Percentiles rank a stretch among this genome's conserved stretches.
Evolutionary conservation across 2,329 filamentous ascomycete genomes (phyloP).

Genomic region (Xylariaceae sp.): DNA sequence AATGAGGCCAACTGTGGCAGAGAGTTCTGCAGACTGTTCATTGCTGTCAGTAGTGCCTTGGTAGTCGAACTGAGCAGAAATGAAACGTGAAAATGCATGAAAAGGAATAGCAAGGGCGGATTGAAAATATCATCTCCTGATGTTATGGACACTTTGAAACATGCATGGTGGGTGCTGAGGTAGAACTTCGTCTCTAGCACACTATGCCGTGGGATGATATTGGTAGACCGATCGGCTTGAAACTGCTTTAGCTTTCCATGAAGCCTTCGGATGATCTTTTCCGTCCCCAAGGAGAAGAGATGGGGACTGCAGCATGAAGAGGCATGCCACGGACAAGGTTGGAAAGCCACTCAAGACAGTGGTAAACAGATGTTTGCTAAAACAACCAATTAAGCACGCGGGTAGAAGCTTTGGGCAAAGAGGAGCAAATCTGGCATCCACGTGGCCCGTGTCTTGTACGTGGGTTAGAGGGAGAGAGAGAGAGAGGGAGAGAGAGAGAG

Average conservation of each 20-base stretch:
- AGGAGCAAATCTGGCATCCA: not conserved
- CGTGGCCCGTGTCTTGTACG: not conserved
- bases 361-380: not conserved
- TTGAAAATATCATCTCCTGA: not conserved
- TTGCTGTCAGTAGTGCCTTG: constrained; percentile 35
- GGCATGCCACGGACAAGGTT: constrained; percentile 4
- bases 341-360: not conserved
- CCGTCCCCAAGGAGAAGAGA: constrained; percentile 14
- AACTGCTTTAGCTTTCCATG: constrained; percentile 22
- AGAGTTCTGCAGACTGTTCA: constrained; percentile 28
- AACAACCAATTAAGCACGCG: not conserved
- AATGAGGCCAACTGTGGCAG: constrained; percentile 32
- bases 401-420: not conserved
- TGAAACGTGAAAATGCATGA: constrained; percentile 33
- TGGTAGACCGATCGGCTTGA: constrained; percentile 24
- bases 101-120: not conserved
- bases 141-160: constrained; percentile 14
- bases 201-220: constrained; percentile 19
- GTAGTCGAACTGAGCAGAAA: constrained; percentile 38
- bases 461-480: too few relatives aligned
- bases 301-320: not conserved
- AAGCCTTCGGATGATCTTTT: constrained; percentile 16
- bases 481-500: too few relatives aligned
- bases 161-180: constrained; percentile 17
- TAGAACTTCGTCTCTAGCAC: constrained; percentile 28